Base-by-base conservation (phyloP, 2,329 filamentous ascomycete species). In the Aspergillus pseudonomiae region DNA sequence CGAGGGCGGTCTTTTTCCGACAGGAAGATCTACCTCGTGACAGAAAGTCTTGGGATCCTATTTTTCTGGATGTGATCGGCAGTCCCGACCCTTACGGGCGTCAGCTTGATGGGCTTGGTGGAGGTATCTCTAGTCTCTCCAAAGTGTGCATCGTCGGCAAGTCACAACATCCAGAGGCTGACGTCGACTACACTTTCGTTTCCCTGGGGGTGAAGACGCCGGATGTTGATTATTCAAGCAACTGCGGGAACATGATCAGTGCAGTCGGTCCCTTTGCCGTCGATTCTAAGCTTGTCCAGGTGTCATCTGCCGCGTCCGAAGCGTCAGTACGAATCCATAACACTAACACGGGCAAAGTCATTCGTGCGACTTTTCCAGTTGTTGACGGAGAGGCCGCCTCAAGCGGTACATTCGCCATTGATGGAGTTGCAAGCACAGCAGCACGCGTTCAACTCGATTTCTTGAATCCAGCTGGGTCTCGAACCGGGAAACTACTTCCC, bases 171-270 rank as follows among this genome's bases (percentile, higher is more conserved):
- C 64, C 74, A 0, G 83, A 82, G 30, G 83, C 83, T 0, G 85
- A 91, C 66, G 81, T 92, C 16, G 87, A 91, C 64, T 92, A 89
- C 71, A 93, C 89, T 0, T 93, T 93, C 72, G 85, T 89, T 2
- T 87, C 89, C 48, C 80, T 92, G 10, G 89, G 89, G 3, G 85
- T 92, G 60, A 84, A 84, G 59, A 83, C 89, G 68, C 79, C 80
- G 6, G 77, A 80, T 39, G 82, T 93, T 2, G 90, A 92, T 70
- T 84, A 86, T 70, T 86, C 88, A 0, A 87, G 89, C 30, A 93
- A 92, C 70, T 92, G 90, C 73, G 90, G 90, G n/a, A 92, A 92
- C 74, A 90, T 93, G 88, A 86, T 82, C 9, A 83, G 85, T 48
- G 84, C 87, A 0, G 84, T 92, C 55, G 91, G 89, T 0, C 89